phyloP scores from a whole-genome alignment of 2,329 filamentous ascomycete genomes.

The Colletotrichum neosansevieriae region DNA sequence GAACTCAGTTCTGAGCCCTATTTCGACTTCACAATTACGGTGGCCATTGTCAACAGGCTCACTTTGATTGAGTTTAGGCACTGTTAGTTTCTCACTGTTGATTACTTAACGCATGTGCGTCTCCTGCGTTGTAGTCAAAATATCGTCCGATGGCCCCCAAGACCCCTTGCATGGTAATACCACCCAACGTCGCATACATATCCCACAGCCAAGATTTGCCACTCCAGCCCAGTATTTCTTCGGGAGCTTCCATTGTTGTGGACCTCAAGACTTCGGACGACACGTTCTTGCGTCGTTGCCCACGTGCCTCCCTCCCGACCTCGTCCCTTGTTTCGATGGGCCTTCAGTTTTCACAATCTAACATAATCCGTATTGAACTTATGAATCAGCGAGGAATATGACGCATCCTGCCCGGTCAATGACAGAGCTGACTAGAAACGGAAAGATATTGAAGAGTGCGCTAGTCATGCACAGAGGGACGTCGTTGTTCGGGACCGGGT shows the following conservation, averaged over 20 bases:
- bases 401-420: not conserved
- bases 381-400: slow-evolving; percentile 2
- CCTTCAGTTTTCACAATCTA: not conserved
- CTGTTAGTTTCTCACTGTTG: too few relatives aligned
- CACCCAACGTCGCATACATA: not conserved
- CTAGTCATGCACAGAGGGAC: not conserved
- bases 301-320: not conserved
- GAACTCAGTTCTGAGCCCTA: not conserved
- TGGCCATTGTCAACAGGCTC: too few relatives aligned
- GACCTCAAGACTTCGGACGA: slow-evolving; percentile 1
- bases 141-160: not conserved
- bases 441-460: slow-evolving; percentile 1
- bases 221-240: not conserved
- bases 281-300: not conserved
- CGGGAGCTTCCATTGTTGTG: not conserved
- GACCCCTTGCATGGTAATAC: not conserved
- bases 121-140: not conserved
- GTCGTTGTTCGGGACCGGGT: not conserved
- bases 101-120: too few relatives aligned
- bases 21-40: not conserved
- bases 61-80: too few relatives aligned
- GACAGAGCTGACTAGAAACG: not conserved
- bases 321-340: not conserved
- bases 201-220: not conserved
- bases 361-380: not conserved